These are phyloP conservation scores for Picea mariana DNA, from an alignment of 83 land plant species.

Conservation along the genomic window DNA sequence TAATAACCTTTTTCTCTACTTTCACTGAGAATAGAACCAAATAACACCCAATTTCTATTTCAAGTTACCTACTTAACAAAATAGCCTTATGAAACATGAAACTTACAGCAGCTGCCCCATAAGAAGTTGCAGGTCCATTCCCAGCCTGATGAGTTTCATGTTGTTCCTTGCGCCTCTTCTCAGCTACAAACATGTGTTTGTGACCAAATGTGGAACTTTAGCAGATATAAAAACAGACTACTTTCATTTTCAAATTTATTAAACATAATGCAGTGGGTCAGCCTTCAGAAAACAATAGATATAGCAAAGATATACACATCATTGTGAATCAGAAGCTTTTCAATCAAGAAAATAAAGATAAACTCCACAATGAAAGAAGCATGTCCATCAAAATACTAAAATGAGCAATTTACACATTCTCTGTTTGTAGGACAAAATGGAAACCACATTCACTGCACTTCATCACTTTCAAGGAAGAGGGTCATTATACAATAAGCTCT, in stretches of 20 bases:
- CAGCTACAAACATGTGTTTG: slow-evolving; percentile 46
- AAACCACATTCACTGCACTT: too few species aligned
- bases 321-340: too few species aligned
- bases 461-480: too few species aligned
- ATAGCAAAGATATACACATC: too few species aligned
- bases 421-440: too few species aligned
- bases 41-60: neutral
- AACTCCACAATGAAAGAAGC: neutral
- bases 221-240: too few species aligned
- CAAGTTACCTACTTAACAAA: neutral
- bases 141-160: slow-evolving; percentile 60
- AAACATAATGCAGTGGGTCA: too few species aligned
- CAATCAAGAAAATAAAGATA: neutral
- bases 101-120: slow-evolving; percentile 64
- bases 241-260: too few species aligned
- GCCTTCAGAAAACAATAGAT: too few species aligned
- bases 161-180: slow-evolving; percentile 65
- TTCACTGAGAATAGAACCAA: neutral
- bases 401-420: neutral
- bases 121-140: slow-evolving; percentile 41
- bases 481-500: too few species aligned
- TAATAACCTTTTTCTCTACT: neutral
- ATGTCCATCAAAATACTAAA: neutral
- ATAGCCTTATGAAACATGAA: neutral
- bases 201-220: neutral